phyloP scores from a whole-genome alignment of 2,329 filamentous ascomycete genomes.

The Pseudopithomyces maydicus region DNA sequence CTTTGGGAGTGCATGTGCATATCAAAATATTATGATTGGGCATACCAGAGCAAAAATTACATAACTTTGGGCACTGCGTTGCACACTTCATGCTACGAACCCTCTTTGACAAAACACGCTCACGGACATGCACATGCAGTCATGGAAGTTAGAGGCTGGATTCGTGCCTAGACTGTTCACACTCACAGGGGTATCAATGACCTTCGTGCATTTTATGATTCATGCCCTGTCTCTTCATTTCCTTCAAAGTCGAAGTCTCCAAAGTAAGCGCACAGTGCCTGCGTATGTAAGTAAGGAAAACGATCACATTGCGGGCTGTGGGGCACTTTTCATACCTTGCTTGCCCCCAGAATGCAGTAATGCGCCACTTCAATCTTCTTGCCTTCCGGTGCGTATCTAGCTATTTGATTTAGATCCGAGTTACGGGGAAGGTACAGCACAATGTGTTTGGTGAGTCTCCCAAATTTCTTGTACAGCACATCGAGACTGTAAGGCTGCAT shows the following conservation, averaged over 20 bases:
- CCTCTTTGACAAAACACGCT: too few relatives aligned
- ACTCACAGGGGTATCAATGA: too few relatives aligned
- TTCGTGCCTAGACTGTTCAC: too few relatives aligned
- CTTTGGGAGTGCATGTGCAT: too few relatives aligned
- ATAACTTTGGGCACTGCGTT: too few relatives aligned
- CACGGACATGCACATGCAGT: too few relatives aligned
- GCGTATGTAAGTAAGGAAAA: constrained; percentile 9
- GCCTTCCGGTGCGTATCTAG: constrained; percentile 36
- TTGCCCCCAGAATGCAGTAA: constrained; percentile 89
- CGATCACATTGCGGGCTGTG: background rate
- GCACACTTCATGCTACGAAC: too few relatives aligned
- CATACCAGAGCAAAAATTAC: too few relatives aligned
- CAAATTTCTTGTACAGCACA: constrained; percentile 48
- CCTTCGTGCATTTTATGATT: too few relatives aligned
- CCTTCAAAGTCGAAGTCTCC: constrained; percentile 54
- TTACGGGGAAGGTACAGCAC: constrained; percentile 81
- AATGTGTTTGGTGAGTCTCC: constrained; percentile 53
- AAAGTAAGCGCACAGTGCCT: constrained; percentile 64
- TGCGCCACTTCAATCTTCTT: constrained; percentile 58
- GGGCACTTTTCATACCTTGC: constrained; percentile 64
- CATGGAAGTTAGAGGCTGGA: too few relatives aligned
- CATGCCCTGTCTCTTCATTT: constrained; percentile 16
- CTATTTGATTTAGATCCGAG: constrained; percentile 46
- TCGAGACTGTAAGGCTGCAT: constrained; percentile 86
- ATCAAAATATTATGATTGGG: too few relatives aligned